Evolutionary conservation across 805 yeast genomes (phyloP).

Genomic region (Barnettozyma pratensis): DNA sequence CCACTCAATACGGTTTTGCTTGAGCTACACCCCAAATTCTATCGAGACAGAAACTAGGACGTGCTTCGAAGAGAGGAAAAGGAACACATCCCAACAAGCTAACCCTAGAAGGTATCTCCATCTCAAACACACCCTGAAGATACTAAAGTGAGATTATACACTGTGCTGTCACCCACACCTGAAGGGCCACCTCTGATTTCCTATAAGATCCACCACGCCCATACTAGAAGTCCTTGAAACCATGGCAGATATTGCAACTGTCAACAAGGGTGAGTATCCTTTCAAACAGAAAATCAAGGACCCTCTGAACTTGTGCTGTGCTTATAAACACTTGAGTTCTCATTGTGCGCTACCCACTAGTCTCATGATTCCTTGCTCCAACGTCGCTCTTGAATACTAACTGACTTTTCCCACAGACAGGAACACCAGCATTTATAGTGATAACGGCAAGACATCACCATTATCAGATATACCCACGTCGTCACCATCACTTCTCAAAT

Average conservation of each 20-base stretch:
- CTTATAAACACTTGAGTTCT: background rate
- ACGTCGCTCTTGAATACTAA: background rate
- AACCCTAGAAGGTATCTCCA: no score
- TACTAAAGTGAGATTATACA: no score
- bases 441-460: constrained; percentile 25
- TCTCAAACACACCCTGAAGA: no score
- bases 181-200: background rate
- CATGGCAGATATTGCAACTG: constrained; percentile 19
- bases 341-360: background rate
- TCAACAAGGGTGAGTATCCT: constrained; percentile 10
- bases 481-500: constrained; percentile 17
- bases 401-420: background rate
- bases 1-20: background rate
- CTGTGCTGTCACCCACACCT: no score
- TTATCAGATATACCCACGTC: constrained; percentile 23
- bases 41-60: background rate
- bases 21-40: background rate
- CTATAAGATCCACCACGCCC: background rate
- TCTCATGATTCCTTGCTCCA: background rate
- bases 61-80: no score
- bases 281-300: background rate
- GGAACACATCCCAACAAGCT: no score
- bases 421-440: constrained; percentile 11
- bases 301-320: background rate
- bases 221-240: background rate